A percentile compares a stretch with the other conserved stretches of the same genome.
Evolutionary conservation across 2,329 filamentous ascomycete species (phyloP).

Genomic region (Colletotrichum tropicicola): DNA sequence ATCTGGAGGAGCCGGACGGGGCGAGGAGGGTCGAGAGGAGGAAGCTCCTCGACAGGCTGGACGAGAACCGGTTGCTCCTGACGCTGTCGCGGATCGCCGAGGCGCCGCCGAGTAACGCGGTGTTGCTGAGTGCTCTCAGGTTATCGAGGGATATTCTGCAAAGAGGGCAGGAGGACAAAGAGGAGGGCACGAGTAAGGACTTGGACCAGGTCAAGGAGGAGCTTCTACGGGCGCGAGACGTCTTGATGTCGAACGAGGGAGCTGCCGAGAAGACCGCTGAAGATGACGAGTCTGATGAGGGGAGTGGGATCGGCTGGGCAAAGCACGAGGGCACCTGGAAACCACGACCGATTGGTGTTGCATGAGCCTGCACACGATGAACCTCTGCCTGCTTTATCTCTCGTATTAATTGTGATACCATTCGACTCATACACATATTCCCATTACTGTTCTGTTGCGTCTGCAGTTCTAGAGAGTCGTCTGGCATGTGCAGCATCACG

Average conservation of each 20-base stretch:
- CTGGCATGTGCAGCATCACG: conserved; percentile 1
- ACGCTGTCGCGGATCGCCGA: conserved; percentile 49
- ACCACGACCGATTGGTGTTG: conserved; percentile 66
- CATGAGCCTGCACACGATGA: conserved; percentile 42
- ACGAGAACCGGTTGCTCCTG: conserved; percentile 45
- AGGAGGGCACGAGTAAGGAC: conserved; percentile 32
- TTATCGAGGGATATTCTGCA: conserved; percentile 52
- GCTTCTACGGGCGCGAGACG: conserved; percentile 23
- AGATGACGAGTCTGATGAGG: conserved; percentile 26
- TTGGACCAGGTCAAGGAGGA: conserved; percentile 35
- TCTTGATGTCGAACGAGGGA: conserved; percentile 18
- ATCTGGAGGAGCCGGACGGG: conserved; percentile 46
- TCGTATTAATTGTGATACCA: background rate
- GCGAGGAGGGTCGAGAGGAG: conserved; percentile 35
- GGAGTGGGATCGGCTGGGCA: conserved; percentile 52
- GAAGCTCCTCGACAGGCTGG: conserved; percentile 45
- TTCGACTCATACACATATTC: background rate
- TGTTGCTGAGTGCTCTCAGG: conserved; percentile 54
- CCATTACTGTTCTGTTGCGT: background rate
- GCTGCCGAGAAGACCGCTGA: background rate
- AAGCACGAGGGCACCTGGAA: conserved; percentile 62
- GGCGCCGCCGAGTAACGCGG: conserved; percentile 50
- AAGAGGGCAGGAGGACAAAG: conserved; percentile 28
- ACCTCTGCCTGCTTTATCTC: background rate
- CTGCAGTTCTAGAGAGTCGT: background rate